These are phyloP conservation scores for Amanita subjunquillea DNA, from an alignment of 768 basidiomycete species.

Conservation along the genomic window DNA sequence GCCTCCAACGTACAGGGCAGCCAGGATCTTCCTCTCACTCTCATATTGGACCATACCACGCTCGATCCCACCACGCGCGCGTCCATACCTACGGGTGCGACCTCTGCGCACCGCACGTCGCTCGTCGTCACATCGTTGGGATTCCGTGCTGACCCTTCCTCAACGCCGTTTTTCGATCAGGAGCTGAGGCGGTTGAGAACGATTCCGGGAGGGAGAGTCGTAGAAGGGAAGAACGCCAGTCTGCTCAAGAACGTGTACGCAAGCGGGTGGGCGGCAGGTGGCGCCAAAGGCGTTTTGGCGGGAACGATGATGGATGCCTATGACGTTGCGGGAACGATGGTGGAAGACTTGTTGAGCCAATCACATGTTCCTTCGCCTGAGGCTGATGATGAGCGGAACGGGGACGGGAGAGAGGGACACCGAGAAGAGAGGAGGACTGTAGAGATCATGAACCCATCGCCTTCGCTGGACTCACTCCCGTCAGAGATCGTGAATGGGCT, in stretches of 20 bases:
- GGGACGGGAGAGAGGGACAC: not conserved
- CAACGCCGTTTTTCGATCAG: conserved; percentile 44
- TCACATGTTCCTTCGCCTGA: conserved; percentile 29
- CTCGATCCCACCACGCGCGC: conserved; percentile 34
- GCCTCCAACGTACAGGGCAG: conserved; percentile 2
- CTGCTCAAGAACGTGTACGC: conserved; percentile 47
- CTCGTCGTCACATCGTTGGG: conserved; percentile 85
- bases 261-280: conserved; percentile 88
- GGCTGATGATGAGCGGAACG: not conserved
- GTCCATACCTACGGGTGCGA: conserved; percentile 44
- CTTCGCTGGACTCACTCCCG: conserved; percentile 37
- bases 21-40: conserved; percentile 14
- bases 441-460: conserved; percentile 22
- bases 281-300: conserved; percentile 87
- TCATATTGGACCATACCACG: conserved; percentile 52
- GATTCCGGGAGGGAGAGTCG: conserved; percentile 26
- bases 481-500: conserved; percentile 33
- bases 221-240: not conserved
- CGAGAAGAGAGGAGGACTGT: not conserved
- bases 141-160: conserved; percentile 56
- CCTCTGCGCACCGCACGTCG: conserved; percentile 40
- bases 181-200: conserved; percentile 46
- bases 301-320: conserved; percentile 92
- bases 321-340: conserved; percentile 59
- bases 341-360: conserved; percentile 15